Conservation (phyloP, 169 alveolate species). For the Ichthyophthirius multifiliis region DNA sequence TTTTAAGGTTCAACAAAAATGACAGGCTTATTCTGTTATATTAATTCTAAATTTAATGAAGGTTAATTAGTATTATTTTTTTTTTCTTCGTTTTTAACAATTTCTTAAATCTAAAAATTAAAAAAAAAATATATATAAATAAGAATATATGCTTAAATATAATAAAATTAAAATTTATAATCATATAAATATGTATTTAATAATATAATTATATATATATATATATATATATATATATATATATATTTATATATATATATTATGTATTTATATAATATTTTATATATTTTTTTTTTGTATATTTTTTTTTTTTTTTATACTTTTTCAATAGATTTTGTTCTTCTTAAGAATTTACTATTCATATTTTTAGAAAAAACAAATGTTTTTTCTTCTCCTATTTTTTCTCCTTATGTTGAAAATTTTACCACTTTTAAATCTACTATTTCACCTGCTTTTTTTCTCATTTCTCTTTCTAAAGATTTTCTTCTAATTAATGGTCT, state of each 20-base stretch:
- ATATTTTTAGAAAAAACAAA: not conserved
- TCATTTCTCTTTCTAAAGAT: constrained; percentile 1
- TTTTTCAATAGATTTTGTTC: not conserved
- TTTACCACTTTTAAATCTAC: not conserved
- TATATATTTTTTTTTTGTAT: too few relatives aligned
- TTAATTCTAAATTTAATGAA: not conserved
- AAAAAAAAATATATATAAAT: not conserved
- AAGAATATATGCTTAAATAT: not conserved
- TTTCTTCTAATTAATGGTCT: not conserved
- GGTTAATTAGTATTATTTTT: not conserved
- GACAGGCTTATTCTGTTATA: not conserved
- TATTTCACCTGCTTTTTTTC: not conserved
- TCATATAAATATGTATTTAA: too few relatives aligned
- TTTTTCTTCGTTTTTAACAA: not conserved
- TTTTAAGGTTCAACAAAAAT: not conserved
- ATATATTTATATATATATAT: too few relatives aligned
- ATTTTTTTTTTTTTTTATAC: too few relatives aligned
- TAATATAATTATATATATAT: too few relatives aligned
- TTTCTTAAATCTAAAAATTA: not conserved
- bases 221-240: too few relatives aligned
- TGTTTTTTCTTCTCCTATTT: not conserved
- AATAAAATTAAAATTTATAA: too few relatives aligned
- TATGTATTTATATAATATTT: too few relatives aligned
- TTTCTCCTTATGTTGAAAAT: not conserved
- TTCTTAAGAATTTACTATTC: not conserved